Evolutionary conservation across 768 basidiomycete species (phyloP).

Genomic region (Cubamyces lactineus): DNA sequence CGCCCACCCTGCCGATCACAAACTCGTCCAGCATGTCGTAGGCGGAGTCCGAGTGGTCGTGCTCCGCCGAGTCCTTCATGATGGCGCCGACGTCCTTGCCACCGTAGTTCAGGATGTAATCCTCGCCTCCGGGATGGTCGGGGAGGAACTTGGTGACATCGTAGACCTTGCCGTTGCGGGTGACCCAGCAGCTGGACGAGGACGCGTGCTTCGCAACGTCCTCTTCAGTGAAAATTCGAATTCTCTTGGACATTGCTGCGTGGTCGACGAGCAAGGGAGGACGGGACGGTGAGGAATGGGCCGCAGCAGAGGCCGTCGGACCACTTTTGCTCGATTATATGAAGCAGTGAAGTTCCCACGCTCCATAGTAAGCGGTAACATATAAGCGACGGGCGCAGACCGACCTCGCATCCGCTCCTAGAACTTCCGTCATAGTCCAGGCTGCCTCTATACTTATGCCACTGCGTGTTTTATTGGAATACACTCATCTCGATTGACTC

Average conservation of each 20-base stretch:
- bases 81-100: slow-evolving; percentile 79
- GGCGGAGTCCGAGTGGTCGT: slow-evolving; percentile 89
- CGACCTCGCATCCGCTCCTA: slow-evolving; percentile 6
- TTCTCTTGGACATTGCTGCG: slow-evolving; percentile 57
- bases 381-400: slow-evolving; percentile 3
- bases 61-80: slow-evolving; percentile 82
- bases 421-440: slow-evolving; percentile 1
- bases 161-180: slow-evolving; percentile 83
- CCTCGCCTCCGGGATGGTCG: slow-evolving; percentile 96
- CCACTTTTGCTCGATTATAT: slow-evolving; percentile 11
- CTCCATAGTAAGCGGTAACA: not conserved
- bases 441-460: not conserved
- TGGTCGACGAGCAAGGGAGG: not conserved
- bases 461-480: not conserved
- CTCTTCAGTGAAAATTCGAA: slow-evolving; percentile 73
- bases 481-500: not conserved
- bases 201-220: slow-evolving; percentile 72
- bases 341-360: slow-evolving; percentile 16
- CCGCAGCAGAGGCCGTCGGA: slow-evolving; percentile 7
- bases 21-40: slow-evolving; percentile 93
- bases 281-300: not conserved
- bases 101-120: slow-evolving; percentile 80
- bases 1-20: slow-evolving; percentile 79
- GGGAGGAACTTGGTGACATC: slow-evolving; percentile 82
- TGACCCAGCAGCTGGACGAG: slow-evolving; percentile 76